Evolutionary conservation across 371 early-diverging fungal genomes (phyloP).

Genomic region (Mucor piriformis): DNA sequence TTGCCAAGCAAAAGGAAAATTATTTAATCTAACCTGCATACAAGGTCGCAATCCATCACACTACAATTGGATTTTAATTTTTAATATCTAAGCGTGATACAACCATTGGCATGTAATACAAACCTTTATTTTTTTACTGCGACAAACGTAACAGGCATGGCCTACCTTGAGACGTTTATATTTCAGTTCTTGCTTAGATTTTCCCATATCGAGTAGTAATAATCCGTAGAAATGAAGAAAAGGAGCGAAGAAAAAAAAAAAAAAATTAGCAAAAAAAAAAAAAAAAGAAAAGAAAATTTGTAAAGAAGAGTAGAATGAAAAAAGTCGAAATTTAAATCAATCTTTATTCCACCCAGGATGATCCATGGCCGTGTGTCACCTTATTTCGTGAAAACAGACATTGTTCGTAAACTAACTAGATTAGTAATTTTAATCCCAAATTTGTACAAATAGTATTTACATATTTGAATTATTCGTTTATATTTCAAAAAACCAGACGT

Average conservation of each 20-base stretch:
- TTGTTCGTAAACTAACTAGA: neutral
- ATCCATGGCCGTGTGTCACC: slow-evolving; percentile 12
- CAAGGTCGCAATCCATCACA: slow-evolving; percentile 36
- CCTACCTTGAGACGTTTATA: slow-evolving; percentile 36
- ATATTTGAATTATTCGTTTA: too few species aligned
- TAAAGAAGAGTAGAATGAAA: neutral
- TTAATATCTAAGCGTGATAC: neutral
- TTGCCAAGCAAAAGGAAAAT: neutral
- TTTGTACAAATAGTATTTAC: too few species aligned
- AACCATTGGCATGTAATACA: neutral
- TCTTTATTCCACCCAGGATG: slow-evolving; percentile 1
- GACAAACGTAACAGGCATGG: slow-evolving; percentile 33
- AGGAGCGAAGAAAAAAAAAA: neutral
- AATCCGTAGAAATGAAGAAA: neutral
- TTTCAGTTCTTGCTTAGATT: slow-evolving; percentile 28
- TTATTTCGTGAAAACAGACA: neutral
- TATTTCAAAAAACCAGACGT: too few species aligned
- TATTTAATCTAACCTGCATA: slow-evolving; percentile 29
- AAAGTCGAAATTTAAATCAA: neutral
- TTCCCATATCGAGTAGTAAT: slow-evolving; percentile 13
- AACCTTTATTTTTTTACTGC: slow-evolving; percentile 40
- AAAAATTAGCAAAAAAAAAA: neutral
- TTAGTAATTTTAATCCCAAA: neutral
- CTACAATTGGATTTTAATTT: neutral
- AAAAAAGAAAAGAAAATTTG: neutral